A percentile compares a stretch with the other conserved stretches of the same genome.
Conservation (phyloP, 768 basidiomycete genomes). For the Filobasidium floriforme region DNA sequence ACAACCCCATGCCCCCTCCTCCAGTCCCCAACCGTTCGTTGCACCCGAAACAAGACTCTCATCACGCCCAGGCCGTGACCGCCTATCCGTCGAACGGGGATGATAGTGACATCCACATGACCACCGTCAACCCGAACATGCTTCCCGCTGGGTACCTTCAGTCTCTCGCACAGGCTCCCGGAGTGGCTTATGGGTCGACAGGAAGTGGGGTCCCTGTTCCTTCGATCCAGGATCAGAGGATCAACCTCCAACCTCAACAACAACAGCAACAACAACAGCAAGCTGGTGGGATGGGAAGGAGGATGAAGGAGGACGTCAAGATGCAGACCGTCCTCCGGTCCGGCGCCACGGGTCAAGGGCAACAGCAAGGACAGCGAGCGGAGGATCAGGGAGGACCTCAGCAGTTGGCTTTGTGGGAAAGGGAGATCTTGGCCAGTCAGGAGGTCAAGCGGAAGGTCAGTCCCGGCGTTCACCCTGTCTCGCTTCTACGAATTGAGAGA, state of each 20-base stretch:
- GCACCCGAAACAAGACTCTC: conserved; percentile 4
- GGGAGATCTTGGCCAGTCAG: conserved; percentile 67
- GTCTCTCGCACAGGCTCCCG: conserved; percentile 27
- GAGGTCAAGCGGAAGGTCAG: conserved; percentile 75
- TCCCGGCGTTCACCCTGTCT: background rate
- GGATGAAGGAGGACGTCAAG: conserved; percentile 35
- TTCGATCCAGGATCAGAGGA: conserved; percentile 11
- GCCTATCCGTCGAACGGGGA: background rate
- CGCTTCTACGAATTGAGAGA: no score
- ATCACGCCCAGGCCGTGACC: background rate
- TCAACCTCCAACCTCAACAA: conserved; percentile 17
- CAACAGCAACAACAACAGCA: background rate
- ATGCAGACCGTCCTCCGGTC: conserved; percentile 34
- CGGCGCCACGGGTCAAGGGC: conserved; percentile 11
- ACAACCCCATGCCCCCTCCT: conserved; percentile 9
- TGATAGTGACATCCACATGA: conserved; percentile 62
- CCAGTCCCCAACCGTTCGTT: background rate
- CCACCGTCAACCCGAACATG: conserved; percentile 55
- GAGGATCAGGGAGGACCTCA: conserved; percentile 8
- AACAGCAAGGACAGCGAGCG: conserved; percentile 11
- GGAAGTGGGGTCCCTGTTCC: conserved; percentile 20
- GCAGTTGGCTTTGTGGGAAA: conserved; percentile 59
- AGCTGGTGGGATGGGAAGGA: conserved; percentile 23
- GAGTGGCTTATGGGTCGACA: conserved; percentile 6
- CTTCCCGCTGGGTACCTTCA: conserved; percentile 39